Conservation (phyloP, 164 flowering plant species). For the Sextonia rubra region DNA sequence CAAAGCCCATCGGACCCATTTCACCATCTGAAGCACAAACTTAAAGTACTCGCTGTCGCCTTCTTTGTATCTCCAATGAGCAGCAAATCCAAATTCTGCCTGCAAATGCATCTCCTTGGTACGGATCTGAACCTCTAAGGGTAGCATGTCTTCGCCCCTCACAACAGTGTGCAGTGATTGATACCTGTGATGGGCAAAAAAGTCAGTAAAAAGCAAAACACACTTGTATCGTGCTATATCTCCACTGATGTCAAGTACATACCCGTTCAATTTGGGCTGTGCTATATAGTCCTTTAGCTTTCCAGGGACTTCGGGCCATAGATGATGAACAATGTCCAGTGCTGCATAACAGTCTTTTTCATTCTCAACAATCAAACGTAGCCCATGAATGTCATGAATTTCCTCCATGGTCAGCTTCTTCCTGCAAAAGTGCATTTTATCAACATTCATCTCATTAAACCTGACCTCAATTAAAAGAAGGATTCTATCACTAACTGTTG, state of each 20-base stretch:
- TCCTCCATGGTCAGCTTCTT: slow-evolving; percentile 85
- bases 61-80: slow-evolving; percentile 99
- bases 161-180: slow-evolving; percentile 94
- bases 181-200: slow-evolving; percentile 44
- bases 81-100: slow-evolving; percentile 96
- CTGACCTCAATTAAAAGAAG: background rate
- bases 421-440: slow-evolving; percentile 34
- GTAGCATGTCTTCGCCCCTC: slow-evolving; percentile 63
- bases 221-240: background rate
- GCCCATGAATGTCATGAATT: slow-evolving; percentile 89
- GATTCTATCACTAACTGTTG: too few species aligned
- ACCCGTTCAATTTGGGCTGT: slow-evolving; percentile 88
- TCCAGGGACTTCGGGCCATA: slow-evolving; percentile 87
- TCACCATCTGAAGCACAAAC: slow-evolving; percentile 92
- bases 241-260: slow-evolving; percentile 15
- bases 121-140: slow-evolving; percentile 93
- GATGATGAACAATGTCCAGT: slow-evolving; percentile 53
- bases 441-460: slow-evolving; percentile 2
- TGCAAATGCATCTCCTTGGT: slow-evolving; percentile 90
- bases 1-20: slow-evolving; percentile 94
- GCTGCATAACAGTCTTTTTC: slow-evolving; percentile 85
- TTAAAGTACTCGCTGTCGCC: slow-evolving; percentile 67
- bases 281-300: slow-evolving; percentile 82
- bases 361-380: slow-evolving; percentile 76
- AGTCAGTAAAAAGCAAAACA: slow-evolving; percentile 5